These are phyloP conservation scores for Metschnikowia lunata DNA, from an alignment of 805 yeast genomes.

Conservation along the genomic window DNA sequence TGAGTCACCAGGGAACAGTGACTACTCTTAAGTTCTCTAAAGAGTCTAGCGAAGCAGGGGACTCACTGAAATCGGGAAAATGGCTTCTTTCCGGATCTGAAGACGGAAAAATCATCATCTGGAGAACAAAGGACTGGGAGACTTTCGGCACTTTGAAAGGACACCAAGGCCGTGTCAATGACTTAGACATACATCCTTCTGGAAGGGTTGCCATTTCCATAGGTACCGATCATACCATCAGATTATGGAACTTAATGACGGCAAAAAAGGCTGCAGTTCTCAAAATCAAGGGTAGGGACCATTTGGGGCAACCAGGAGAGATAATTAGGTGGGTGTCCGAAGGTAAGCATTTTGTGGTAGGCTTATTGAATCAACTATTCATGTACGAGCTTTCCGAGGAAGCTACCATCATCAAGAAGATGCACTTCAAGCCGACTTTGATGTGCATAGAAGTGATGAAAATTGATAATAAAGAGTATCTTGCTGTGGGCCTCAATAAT, in stretches of 20 bases:
- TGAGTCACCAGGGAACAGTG: slow-evolving; percentile 87
- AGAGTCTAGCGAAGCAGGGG: slow-evolving; percentile 28
- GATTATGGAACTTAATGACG: slow-evolving; percentile 96
- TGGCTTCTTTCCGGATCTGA: slow-evolving; percentile 92
- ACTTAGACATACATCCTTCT: slow-evolving; percentile 82
- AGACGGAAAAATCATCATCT: slow-evolving; percentile 82
- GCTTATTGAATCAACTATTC: slow-evolving; percentile 59
- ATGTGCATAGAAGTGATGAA: slow-evolving; percentile 60
- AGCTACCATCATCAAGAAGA: slow-evolving; percentile 53
- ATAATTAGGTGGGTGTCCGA: slow-evolving; percentile 60
- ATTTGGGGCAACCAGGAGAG: slow-evolving; percentile 60
- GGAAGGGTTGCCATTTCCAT: slow-evolving; percentile 90
- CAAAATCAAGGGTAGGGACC: slow-evolving; percentile 66
- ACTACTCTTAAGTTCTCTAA: slow-evolving; percentile 69
- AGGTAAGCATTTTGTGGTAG: slow-evolving; percentile 77
- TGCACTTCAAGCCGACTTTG: slow-evolving; percentile 51
- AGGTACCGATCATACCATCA: slow-evolving; percentile 75
- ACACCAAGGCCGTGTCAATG: slow-evolving; percentile 78
- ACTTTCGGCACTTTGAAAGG: slow-evolving; percentile 83
- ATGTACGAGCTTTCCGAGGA: slow-evolving; percentile 55
- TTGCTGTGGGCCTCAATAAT: slow-evolving; percentile 64
- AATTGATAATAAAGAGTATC: slow-evolving; percentile 48
- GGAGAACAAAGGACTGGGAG: slow-evolving; percentile 99
- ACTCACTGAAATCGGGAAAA: slow-evolving; percentile 51
- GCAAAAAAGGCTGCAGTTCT: slow-evolving; percentile 86